These are phyloP conservation scores for Omphalea diandra DNA, from an alignment of 441 rosid species.

Conservation along the genomic window DNA sequence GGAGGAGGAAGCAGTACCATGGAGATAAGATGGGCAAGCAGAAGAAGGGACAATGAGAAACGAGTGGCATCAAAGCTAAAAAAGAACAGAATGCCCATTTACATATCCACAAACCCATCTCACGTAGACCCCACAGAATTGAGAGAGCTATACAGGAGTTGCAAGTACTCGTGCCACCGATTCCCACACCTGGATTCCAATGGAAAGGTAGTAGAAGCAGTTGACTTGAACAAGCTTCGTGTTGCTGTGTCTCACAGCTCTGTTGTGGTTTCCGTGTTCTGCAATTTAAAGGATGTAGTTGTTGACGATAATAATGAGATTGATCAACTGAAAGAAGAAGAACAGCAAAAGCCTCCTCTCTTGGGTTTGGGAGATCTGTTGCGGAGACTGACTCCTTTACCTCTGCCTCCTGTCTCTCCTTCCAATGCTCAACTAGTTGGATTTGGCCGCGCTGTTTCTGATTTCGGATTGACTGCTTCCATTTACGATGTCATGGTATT, in stretches of 20 bases:
- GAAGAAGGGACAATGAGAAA: too few relatives aligned
- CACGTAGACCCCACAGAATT: constrained; percentile 46
- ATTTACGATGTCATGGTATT: constrained; percentile 74
- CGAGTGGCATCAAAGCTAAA: constrained; percentile 18
- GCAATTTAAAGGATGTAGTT: constrained; percentile 36
- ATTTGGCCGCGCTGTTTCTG: constrained; percentile 89
- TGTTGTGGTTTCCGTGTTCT: constrained; percentile 64
- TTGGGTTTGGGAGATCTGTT: constrained; percentile 40
- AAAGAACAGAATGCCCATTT: constrained; percentile 46
- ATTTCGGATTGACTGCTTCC: constrained; percentile 77
- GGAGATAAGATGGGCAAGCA: constrained; percentile 61
- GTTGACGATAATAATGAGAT: constrained; percentile 20
- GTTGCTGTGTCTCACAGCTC: constrained; percentile 62
- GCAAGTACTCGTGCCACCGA: constrained; percentile 63
- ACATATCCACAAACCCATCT: constrained; percentile 58
- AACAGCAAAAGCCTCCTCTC: background rate
- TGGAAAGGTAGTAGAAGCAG: constrained; percentile 30
- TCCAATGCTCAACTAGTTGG: constrained; percentile 62
- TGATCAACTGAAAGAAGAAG: constrained; percentile 10
- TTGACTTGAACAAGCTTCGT: constrained; percentile 56
- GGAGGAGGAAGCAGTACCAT: constrained; percentile 30
- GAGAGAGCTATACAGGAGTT: constrained; percentile 44
- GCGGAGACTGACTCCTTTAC: constrained; percentile 31
- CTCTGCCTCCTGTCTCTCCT: constrained; percentile 36
- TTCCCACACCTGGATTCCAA: constrained; percentile 37